A percentile compares a stretch with the other conserved stretches of the same genome.
Conservation (phyloP, 441 rosid genomes). For the Populus hybrid region DNA sequence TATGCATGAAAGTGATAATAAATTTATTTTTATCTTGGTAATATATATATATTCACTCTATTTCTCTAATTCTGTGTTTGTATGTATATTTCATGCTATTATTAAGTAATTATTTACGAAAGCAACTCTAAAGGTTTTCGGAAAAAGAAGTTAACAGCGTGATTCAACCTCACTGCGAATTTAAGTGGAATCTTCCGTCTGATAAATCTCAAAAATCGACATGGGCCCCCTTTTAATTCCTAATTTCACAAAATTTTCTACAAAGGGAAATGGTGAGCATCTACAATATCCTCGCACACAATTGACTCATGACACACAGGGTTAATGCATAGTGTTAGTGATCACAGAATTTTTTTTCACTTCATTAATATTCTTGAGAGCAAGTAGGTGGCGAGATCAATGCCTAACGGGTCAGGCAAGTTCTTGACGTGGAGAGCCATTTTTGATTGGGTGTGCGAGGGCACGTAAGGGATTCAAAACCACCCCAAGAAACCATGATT, state of each 20-base stretch:
- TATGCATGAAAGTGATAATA: too few relatives aligned
- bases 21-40: too few relatives aligned
- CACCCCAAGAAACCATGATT: constrained; percentile 13
- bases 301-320: not conserved
- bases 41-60: too few relatives aligned
- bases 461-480: constrained; percentile 27
- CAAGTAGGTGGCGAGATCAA: not conserved
- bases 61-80: too few relatives aligned
- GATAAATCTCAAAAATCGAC: not conserved
- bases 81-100: too few relatives aligned
- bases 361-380: not conserved
- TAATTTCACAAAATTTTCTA: not conserved
- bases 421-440: constrained; percentile 24
- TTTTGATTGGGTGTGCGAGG: constrained; percentile 27
- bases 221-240: not conserved
- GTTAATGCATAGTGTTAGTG: too few relatives aligned
- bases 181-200: not conserved
- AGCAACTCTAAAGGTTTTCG: too few relatives aligned
- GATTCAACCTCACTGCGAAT: not conserved
- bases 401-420: constrained; percentile 30
- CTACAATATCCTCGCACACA: not conserved
- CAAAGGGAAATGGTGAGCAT: not conserved
- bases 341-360: not conserved
- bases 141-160: not conserved
- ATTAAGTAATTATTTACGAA: too few relatives aligned